phyloP scores from a whole-genome alignment of 2,329 filamentous ascomycete species.

The Claviceps sp. region DNA sequence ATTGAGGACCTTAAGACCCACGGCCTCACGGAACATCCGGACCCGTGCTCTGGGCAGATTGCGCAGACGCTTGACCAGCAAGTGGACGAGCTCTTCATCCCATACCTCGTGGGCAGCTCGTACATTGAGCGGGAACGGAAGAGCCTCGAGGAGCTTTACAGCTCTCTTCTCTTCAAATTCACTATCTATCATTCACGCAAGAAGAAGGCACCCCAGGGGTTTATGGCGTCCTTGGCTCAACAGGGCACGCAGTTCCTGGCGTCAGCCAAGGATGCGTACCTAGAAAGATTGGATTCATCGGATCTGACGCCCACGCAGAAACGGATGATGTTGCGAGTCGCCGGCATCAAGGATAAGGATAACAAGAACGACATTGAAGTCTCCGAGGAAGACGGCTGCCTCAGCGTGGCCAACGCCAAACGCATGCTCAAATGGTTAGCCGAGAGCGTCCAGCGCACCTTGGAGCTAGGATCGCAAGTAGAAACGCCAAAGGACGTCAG shows the following conservation, averaged over 20 bases:
- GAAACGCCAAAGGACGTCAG: constrained; percentile 93
- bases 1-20: constrained; percentile 91
- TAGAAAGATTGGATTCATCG: constrained; percentile 76
- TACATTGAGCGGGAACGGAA: constrained; percentile 58
- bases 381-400: constrained; percentile 72
- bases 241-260: constrained; percentile 80
- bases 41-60: constrained; percentile 77
- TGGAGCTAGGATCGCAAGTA: constrained; percentile 75
- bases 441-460: constrained; percentile 78
- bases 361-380: constrained; percentile 83
- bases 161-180: constrained; percentile 89
- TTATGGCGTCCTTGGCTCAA: constrained; percentile 84
- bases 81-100: constrained; percentile 64
- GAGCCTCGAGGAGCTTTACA: constrained; percentile 69
- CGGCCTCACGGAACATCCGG: constrained; percentile 87
- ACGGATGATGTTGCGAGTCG: constrained; percentile 77
- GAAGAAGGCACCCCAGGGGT: constrained; percentile 80
- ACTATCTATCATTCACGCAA: constrained; percentile 84
- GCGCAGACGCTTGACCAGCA: constrained; percentile 61
- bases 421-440: constrained; percentile 97
- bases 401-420: constrained; percentile 82
- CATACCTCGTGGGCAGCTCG: constrained; percentile 54
- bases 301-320: constrained; percentile 83
- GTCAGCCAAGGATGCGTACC: constrained; percentile 80
- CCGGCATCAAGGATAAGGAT: constrained; percentile 64